phyloP scores from a whole-genome alignment of 768 basidiomycete genomes.

The Macrolepiota albuminosa region DNA sequence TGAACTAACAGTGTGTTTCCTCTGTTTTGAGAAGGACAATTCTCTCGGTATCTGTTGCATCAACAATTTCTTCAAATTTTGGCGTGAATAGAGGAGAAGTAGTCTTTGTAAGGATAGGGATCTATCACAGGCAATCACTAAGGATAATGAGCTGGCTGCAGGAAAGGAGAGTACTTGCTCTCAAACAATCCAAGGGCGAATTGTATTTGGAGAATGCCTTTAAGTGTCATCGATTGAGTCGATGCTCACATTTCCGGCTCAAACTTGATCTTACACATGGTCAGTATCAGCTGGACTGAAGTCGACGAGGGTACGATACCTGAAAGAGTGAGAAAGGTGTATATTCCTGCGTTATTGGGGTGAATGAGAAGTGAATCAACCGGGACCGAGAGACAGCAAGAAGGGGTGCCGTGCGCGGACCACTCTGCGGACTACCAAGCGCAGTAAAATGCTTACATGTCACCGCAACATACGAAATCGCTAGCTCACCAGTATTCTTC shows the following conservation, averaged over 20 bases:
- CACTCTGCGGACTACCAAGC: too few relatives aligned
- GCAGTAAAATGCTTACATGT: too few relatives aligned
- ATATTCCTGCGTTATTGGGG: conserved; percentile 29
- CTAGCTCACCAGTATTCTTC: conserved; percentile 48
- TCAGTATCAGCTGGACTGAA: neutral
- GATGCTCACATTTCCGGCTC: conserved; percentile 46
- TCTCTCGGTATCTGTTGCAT: too few relatives aligned
- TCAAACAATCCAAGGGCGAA: conserved; percentile 64
- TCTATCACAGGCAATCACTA: conserved; percentile 26
- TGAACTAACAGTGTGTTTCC: too few relatives aligned
- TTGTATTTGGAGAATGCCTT: conserved; percentile 49
- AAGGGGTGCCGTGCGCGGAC: too few relatives aligned
- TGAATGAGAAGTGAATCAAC: conserved; percentile 25
- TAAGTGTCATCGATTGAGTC: conserved; percentile 52
- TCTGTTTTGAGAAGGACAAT: too few relatives aligned
- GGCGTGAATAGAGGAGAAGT: too few relatives aligned
- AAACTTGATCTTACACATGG: conserved; percentile 45
- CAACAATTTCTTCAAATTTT: too few relatives aligned
- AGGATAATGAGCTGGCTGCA: neutral
- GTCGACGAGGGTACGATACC: conserved; percentile 26
- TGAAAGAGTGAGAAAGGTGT: conserved; percentile 58
- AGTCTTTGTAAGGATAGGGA: conserved; percentile 42
- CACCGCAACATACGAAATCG: too few relatives aligned
- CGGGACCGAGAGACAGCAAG: too few relatives aligned
- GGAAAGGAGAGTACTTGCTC: conserved; percentile 30